Conservation (phyloP, 2,329 filamentous ascomycete species). For the Dryadomyces quercivorus region DNA sequence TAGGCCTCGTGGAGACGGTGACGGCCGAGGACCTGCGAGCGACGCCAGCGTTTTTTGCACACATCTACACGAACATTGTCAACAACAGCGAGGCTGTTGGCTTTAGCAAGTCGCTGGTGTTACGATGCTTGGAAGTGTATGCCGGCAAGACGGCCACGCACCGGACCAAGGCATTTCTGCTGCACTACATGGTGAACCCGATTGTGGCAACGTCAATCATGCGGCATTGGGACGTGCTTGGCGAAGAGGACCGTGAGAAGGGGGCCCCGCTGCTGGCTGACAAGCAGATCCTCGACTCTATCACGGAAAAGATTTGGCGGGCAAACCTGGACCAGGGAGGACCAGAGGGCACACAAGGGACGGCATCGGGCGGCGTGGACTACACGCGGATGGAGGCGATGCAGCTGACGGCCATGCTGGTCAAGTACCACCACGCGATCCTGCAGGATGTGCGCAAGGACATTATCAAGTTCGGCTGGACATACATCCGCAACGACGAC, state of each 20-base stretch:
- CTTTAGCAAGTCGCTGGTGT: constrained; percentile 70
- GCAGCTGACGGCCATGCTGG: constrained; percentile 84
- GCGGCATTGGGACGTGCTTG: constrained; percentile 57
- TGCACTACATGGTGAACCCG: constrained; percentile 88
- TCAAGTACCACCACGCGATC: constrained; percentile 85
- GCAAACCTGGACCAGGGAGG: constrained; percentile 75
- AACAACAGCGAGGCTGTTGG: constrained; percentile 73
- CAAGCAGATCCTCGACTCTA: constrained; percentile 72
- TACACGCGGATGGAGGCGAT: constrained; percentile 93
- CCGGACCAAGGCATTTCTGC: constrained; percentile 83
- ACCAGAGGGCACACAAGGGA: constrained; percentile 39
- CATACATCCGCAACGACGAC: constrained; percentile 95
- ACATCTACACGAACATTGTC: constrained; percentile 78
- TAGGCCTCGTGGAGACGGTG: constrained; percentile 71
- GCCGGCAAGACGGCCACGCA: constrained; percentile 67
- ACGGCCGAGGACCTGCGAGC: constrained; percentile 72
- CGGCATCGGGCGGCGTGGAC: constrained; percentile 78
- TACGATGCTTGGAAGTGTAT: constrained; percentile 81
- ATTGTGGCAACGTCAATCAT: constrained; percentile 95
- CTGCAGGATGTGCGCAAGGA: constrained; percentile 91
- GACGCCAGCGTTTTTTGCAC: constrained; percentile 63
- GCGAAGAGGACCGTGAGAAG: constrained; percentile 28
- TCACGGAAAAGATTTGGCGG: constrained; percentile 90
- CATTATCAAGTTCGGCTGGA: constrained; percentile 98
- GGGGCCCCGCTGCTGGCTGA: constrained; percentile 65